Conservation (phyloP, 148 eudicot genomes). For the Cornus florida region DNA sequence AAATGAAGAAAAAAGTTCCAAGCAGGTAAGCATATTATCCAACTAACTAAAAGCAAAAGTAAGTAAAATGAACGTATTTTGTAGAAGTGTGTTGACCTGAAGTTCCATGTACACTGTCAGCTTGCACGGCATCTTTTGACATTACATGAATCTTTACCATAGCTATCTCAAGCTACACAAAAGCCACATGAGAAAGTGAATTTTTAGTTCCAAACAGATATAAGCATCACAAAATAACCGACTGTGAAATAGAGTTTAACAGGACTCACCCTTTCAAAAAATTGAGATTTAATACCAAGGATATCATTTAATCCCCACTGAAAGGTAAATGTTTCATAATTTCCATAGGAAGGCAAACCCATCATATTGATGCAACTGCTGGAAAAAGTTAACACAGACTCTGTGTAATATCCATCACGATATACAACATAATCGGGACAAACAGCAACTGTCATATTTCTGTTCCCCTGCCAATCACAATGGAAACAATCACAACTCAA, state of each 20-base stretch:
- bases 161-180: constrained; percentile 44
- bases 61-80: background rate
- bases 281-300: constrained; percentile 43
- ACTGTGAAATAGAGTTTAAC: background rate
- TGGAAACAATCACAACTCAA: background rate
- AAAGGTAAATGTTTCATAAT: constrained; percentile 20
- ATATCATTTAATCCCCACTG: constrained; percentile 63
- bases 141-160: constrained; percentile 41
- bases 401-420: constrained; percentile 44
- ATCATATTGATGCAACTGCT: constrained; percentile 35
- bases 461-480: constrained; percentile 43
- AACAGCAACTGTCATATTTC: constrained; percentile 24
- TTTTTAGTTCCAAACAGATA: background rate
- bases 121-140: constrained; percentile 28
- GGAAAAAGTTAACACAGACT: constrained; percentile 45
- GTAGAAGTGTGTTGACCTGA: constrained; percentile 38
- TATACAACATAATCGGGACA: constrained; percentile 52
- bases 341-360: constrained; percentile 30
- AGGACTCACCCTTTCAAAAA: constrained; percentile 47
- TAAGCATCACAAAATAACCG: background rate
- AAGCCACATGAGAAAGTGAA: constrained; percentile 14
- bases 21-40: background rate
- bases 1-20: constrained; percentile 1
- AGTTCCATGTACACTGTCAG: constrained; percentile 21
- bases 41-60: background rate